phyloP scores from a whole-genome alignment of 257 asterid species.

The Catharanthus roseus region DNA sequence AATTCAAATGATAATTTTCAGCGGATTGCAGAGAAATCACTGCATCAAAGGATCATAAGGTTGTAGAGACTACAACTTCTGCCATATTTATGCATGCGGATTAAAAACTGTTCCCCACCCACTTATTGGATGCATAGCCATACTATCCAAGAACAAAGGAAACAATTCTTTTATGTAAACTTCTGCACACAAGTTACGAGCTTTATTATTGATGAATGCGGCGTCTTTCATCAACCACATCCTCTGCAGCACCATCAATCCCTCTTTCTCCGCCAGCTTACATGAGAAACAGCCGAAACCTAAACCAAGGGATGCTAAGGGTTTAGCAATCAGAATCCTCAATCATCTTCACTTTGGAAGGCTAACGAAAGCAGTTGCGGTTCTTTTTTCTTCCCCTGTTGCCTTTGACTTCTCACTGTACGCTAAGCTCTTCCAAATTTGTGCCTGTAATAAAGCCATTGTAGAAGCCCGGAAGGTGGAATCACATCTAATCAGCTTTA shows the following conservation, averaged over 20 bases:
- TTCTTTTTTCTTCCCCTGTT: slow-evolving; percentile 47
- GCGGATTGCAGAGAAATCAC: no score
- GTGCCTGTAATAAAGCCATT: slow-evolving; percentile 47
- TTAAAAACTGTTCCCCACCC: no score
- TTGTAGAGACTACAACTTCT: no score
- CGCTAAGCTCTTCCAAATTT: slow-evolving; percentile 54
- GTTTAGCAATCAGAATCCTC: slow-evolving; percentile 43
- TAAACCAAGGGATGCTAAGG: slow-evolving; percentile 20
- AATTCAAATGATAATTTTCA: no score
- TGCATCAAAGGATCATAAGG: no score
- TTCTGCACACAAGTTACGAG: background rate
- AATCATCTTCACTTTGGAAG: slow-evolving; percentile 50
- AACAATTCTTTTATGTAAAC: no score
- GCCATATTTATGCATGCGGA: no score
- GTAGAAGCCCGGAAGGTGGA: slow-evolving; percentile 67
- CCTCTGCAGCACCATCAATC: slow-evolving; percentile 21
- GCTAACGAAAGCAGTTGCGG: slow-evolving; percentile 54
- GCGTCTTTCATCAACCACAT: slow-evolving; percentile 26
- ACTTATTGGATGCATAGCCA: background rate
- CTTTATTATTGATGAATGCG: slow-evolving; percentile 16
- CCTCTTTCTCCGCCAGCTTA: slow-evolving; percentile 17
- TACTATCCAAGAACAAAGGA: background rate
- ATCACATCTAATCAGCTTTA: slow-evolving; percentile 48
- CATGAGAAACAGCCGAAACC: slow-evolving; percentile 19
- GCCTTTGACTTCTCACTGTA: slow-evolving; percentile 49